These are phyloP conservation scores for Novymonas esmeraldas DNA, from an alignment of 208 protist species.

Conservation along the genomic window DNA sequence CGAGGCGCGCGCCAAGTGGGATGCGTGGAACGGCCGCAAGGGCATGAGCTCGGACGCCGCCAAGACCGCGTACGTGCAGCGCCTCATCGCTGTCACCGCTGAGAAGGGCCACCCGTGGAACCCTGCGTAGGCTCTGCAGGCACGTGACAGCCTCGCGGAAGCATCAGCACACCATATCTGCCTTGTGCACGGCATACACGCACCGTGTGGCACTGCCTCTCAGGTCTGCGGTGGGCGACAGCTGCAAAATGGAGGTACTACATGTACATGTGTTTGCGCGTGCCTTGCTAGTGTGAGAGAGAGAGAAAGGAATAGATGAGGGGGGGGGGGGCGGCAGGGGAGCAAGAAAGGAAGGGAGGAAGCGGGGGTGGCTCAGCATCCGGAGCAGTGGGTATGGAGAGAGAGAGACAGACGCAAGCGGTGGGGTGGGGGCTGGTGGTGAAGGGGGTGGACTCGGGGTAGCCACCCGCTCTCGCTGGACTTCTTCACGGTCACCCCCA, in stretches of 20 bases:
- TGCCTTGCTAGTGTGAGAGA: not conserved
- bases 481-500: too few relatives aligned
- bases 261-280: not conserved
- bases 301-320: not conserved
- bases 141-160: not conserved
- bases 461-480: too few relatives aligned
- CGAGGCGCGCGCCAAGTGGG: constrained; percentile 95
- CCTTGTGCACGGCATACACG: too few relatives aligned
- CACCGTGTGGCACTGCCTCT: too few relatives aligned
- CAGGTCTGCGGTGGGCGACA: not conserved
- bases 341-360: not conserved
- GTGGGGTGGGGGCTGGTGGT: too few relatives aligned
- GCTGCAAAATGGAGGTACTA: not conserved
- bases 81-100: constrained; percentile 70
- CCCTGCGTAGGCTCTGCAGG: constrained; percentile 11
- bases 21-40: constrained; percentile 88
- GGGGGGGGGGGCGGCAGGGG: not conserved
- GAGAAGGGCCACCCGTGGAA: constrained; percentile 80
- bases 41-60: constrained; percentile 91
- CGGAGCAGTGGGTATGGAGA: too few relatives aligned
- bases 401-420: too few relatives aligned
- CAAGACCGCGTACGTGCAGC: constrained; percentile 87
- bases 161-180: too few relatives aligned
- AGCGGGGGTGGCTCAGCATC: not conserved
- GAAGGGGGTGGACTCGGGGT: too few relatives aligned